Conservation (phyloP, 768 basidiomycete genomes). For the Mrakia blollopis region DNA sequence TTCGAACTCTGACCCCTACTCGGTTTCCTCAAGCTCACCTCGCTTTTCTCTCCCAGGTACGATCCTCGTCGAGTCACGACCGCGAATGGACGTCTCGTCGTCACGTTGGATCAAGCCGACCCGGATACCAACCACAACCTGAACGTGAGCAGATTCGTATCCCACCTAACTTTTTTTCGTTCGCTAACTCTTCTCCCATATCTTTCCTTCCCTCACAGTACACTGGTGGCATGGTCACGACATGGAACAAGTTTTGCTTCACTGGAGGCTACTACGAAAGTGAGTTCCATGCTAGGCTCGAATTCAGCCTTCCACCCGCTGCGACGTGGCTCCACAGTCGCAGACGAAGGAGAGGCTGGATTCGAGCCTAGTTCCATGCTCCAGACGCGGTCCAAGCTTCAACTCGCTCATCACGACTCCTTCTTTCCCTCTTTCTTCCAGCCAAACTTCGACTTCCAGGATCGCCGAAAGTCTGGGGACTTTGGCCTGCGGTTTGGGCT, state of each 20-base stretch:
- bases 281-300: neutral
- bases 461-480: constrained; percentile 56
- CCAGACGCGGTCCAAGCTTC: too few relatives aligned
- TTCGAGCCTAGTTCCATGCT: too few relatives aligned
- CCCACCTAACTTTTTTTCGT: too few relatives aligned
- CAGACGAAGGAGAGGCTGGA: too few relatives aligned
- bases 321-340: too few relatives aligned
- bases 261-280: constrained; percentile 73
- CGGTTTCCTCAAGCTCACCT: neutral
- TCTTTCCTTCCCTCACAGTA: neutral
- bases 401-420: too few relatives aligned
- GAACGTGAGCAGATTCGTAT: constrained; percentile 53
- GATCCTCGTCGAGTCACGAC: constrained; percentile 66
- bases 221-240: constrained; percentile 35
- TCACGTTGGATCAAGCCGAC: constrained; percentile 61
- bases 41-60: constrained; percentile 46
- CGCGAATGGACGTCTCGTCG: constrained; percentile 63
- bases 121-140: constrained; percentile 58
- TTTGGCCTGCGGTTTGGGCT: constrained; percentile 34
- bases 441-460: constrained; percentile 67
- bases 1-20: neutral
- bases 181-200: neutral
- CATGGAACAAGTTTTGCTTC: constrained; percentile 85
- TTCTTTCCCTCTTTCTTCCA: neutral
- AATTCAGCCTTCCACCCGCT: too few relatives aligned